A percentile compares a stretch with the other conserved stretches of the same genome.
These are phyloP conservation scores for Xylariaceae sp. DNA, from an alignment of 2,329 filamentous ascomycete species.

Conservation along the genomic window DNA sequence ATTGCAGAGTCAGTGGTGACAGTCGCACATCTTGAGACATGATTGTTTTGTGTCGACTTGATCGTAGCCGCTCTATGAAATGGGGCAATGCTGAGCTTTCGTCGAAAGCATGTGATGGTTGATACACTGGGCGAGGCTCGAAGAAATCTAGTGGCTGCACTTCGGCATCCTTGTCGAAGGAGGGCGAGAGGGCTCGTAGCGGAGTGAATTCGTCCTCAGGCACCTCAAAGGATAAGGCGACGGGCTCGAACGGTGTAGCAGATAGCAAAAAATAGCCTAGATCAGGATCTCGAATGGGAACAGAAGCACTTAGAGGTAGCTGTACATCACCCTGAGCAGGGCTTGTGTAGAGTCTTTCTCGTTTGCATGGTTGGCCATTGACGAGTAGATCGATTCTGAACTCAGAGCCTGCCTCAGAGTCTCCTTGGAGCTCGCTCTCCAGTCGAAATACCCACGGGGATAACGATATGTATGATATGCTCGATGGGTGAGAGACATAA, in stretches of 20 bases:
- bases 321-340: slow-evolving; percentile 42
- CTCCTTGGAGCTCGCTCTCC: slow-evolving; percentile 57
- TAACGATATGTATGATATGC: slow-evolving; percentile 59
- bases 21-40: slow-evolving; percentile 67
- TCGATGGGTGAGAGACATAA: slow-evolving; percentile 59
- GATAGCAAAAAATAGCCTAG: slow-evolving; percentile 63
- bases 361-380: slow-evolving; percentile 54
- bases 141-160: slow-evolving; percentile 52
- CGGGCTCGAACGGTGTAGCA: slow-evolving; percentile 55
- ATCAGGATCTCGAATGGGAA: slow-evolving; percentile 58
- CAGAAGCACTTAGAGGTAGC: slow-evolving; percentile 52
- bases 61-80: slow-evolving; percentile 55
- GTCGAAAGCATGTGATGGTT: slow-evolving; percentile 60
- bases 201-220: slow-evolving; percentile 51
- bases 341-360: slow-evolving; percentile 58
- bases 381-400: slow-evolving; percentile 61
- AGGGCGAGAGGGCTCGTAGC: slow-evolving; percentile 42
- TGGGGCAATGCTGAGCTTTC: slow-evolving; percentile 53
- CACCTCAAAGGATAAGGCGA: slow-evolving; percentile 58
- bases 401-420: slow-evolving; percentile 57
- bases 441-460: slow-evolving; percentile 63
- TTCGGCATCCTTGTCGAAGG: slow-evolving; percentile 41
- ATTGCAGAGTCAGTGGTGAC: slow-evolving; percentile 66
- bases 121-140: slow-evolving; percentile 65
- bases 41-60: slow-evolving; percentile 58